Conservation (phyloP, 1,284 basidiomycete species). For the Erythrobasidium hasegawianum region DNA sequence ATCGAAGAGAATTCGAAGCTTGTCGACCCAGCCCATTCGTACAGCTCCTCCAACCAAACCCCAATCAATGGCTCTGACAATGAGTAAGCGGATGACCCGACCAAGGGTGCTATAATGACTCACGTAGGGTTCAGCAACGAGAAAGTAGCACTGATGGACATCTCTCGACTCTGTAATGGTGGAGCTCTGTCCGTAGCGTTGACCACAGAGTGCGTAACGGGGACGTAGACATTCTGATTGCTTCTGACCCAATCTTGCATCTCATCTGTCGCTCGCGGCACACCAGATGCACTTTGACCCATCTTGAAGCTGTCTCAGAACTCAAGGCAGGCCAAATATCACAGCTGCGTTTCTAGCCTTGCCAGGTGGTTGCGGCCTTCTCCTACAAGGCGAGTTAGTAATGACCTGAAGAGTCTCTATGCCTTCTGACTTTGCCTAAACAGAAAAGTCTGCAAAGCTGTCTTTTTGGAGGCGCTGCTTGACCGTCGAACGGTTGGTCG, state of each 20-base stretch:
- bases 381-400: no score
- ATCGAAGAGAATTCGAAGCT: constrained; percentile 28
- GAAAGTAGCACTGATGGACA: constrained; percentile 23
- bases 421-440: no score
- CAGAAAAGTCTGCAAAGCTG: no score
- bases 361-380: no score
- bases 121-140: constrained; percentile 22
- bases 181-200: constrained; percentile 24
- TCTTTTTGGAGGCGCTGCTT: no score
- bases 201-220: neutral
- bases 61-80: neutral
- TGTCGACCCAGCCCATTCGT: constrained; percentile 14
- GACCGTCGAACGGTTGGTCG: no score
- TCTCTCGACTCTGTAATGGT: constrained; percentile 12
- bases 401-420: no score
- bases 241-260: constrained; percentile 3
- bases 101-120: constrained; percentile 23
- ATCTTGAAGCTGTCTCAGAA: neutral
- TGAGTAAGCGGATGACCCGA: neutral
- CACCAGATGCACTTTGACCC: neutral
- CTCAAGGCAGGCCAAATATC: no score
- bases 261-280: neutral
- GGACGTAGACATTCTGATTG: neutral
- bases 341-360: no score
- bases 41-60: neutral